A percentile compares a stretch with the other conserved stretches of the same genome.
Conservation (phyloP, 2,329 filamentous ascomycete genomes). For the Pestalotiopsis sp. region DNA sequence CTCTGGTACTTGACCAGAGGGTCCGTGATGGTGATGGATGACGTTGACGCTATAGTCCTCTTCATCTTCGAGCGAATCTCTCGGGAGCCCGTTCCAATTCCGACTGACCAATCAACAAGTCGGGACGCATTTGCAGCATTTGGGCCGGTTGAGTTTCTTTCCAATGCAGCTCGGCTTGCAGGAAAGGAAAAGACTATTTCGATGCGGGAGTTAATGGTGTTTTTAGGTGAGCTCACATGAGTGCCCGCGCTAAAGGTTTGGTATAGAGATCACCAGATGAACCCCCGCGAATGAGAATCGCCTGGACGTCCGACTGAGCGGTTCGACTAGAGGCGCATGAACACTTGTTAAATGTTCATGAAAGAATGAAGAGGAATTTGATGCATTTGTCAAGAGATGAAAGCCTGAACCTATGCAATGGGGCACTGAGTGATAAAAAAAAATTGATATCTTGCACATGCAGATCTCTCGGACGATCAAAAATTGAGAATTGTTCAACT, state of each 20-base stretch:
- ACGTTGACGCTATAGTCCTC: slow-evolving; percentile 38
- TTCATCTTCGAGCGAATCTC: slow-evolving; percentile 30
- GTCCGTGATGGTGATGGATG: slow-evolving; percentile 66
- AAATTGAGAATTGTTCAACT: background rate
- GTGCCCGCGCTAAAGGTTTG: background rate
- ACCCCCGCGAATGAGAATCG: background rate
- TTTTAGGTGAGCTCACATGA: background rate
- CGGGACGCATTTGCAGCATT: background rate
- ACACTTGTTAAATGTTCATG: background rate
- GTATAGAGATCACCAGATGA: background rate
- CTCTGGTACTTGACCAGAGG: slow-evolving; percentile 77
- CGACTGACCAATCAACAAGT: background rate
- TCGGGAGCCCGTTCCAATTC: background rate
- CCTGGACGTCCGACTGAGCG: background rate
- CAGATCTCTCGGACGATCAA: background rate
- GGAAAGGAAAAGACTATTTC: background rate
- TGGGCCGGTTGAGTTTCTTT: background rate
- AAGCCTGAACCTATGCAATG: background rate
- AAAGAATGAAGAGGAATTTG: background rate
- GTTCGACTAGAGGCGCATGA: background rate
- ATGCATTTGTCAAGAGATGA: background rate
- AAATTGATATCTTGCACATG: background rate
- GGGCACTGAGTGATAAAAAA: background rate
- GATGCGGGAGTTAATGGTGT: background rate
- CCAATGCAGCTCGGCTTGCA: background rate